Conservation (phyloP, 176 grass and related monocot species). For the Oryza meridionalis region DNA sequence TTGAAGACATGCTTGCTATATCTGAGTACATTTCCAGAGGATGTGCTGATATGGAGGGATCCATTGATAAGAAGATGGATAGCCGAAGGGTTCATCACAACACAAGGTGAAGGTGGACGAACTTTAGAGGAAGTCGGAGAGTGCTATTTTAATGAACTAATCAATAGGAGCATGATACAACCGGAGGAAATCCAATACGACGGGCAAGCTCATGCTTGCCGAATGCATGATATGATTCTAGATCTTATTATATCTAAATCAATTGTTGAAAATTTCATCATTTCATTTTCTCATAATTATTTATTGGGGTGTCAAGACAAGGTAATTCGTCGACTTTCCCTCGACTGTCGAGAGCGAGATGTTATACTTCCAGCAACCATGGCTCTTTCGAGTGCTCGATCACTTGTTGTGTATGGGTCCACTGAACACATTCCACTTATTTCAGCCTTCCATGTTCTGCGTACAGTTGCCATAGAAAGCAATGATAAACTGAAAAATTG, state of each 20-base stretch:
- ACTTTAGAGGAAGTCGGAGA: neutral
- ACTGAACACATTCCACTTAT: no score
- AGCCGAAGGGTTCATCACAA: neutral
- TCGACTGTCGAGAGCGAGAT: neutral
- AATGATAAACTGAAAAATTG: no score
- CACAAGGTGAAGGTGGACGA: neutral
- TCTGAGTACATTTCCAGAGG: neutral
- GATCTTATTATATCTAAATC: conserved; percentile 19
- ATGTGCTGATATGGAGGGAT: neutral
- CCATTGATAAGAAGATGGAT: conserved; percentile 27
- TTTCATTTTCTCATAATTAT: neutral
- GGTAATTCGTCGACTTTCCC: neutral
- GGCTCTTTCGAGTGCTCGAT: neutral
- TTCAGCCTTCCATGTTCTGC: no score
- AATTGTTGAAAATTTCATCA: conserved; percentile 4
- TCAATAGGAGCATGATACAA: no score
- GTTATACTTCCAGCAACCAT: neutral
- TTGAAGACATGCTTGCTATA: no score
- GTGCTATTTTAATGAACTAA: no score
- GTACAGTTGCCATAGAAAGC: no score
- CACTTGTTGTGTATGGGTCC: neutral
- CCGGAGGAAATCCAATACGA: neutral
- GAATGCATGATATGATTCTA: conserved; percentile 9
- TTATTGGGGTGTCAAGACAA: neutral
- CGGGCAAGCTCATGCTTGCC: neutral